Base-by-base conservation (phyloP, 1,284 basidiomycete species). In the Fomitopsis betulina region DNA sequence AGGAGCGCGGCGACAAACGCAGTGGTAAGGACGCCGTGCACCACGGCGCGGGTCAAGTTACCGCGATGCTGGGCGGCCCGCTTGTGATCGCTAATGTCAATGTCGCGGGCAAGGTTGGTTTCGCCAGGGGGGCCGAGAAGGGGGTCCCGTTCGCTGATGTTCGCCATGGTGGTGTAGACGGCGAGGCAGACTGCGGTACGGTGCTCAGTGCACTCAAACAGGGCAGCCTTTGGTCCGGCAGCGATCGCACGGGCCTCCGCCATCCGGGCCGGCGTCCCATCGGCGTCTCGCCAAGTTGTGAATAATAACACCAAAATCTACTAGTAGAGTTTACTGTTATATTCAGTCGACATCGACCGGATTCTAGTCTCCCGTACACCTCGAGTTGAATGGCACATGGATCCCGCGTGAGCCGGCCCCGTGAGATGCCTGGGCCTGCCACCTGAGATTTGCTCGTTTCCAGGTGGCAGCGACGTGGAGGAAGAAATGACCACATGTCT, bases 281-380 rank as follows among this genome's bases (percentile, higher is more conserved):
- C n/a, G n/a, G 27, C 27, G 5, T 30, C 19, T 27, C n/a, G n/a
- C n/a, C n/a, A n/a, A n/a, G n/a, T n/a, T n/a, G n/a, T n/a, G n/a
- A n/a, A n/a, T n/a, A n/a, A n/a, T n/a, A n/a, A n/a, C n/a, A n/a
- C n/a, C n/a, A n/a, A n/a, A n/a, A n/a, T n/a, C n/a, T n/a, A n/a
- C n/a, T n/a, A n/a, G n/a, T n/a, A n/a, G n/a, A n/a, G n/a, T n/a
- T n/a, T n/a, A n/a, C n/a, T n/a, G n/a, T n/a, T n/a, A n/a, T n/a
- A n/a, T 4, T 47, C 43, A 47, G 17, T 25, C 65, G 8, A 65
- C 74, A 62, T 80, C 71, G 10, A 81, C 72, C 27, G 27, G 27
- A 62, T 83, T 81, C 81, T 80, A 83, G 10, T 73, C 77, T 21
- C n/a, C n/a, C n/a, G n/a, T n/a, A n/a, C n/a, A n/a, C n/a, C n/a